Evolutionary conservation across 805 yeast genomes (phyloP).

Genomic region (Zygoascus ofunaensis): DNA sequence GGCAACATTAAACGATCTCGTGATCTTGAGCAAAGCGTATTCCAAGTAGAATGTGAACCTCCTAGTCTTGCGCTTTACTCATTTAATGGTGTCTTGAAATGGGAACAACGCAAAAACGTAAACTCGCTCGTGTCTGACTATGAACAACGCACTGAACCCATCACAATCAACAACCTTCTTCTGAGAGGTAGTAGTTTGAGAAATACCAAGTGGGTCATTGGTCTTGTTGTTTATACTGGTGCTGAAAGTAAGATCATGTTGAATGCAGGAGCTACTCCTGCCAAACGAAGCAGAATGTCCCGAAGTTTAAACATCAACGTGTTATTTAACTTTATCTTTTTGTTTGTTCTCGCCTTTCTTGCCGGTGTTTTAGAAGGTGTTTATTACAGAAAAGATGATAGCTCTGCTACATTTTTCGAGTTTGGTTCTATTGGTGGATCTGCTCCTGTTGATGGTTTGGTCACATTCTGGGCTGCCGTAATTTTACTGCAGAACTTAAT

Average conservation of each 20-base stretch:
- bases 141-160: slow-evolving; percentile 39
- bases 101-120: slow-evolving; percentile 27
- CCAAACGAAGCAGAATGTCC: slow-evolving; percentile 57
- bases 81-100: slow-evolving; percentile 59
- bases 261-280: slow-evolving; percentile 71
- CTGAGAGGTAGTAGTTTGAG: slow-evolving; percentile 66
- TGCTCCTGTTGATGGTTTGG: slow-evolving; percentile 56
- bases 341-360: slow-evolving; percentile 57
- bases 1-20: slow-evolving; percentile 43
- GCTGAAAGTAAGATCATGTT: slow-evolving; percentile 66
- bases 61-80: slow-evolving; percentile 59
- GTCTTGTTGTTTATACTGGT: slow-evolving; percentile 70
- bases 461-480: slow-evolving; percentile 62
- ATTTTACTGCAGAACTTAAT: slow-evolving; percentile 69
- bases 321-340: slow-evolving; percentile 47
- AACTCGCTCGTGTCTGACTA: slow-evolving; percentile 24
- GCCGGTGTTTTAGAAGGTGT: slow-evolving; percentile 66
- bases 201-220: slow-evolving; percentile 70
- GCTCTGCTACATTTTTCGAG: slow-evolving; percentile 50
- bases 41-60: slow-evolving; percentile 60
- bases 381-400: slow-evolving; percentile 37
- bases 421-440: slow-evolving; percentile 49
- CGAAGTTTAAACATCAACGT: slow-evolving; percentile 61
- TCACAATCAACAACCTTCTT: slow-evolving; percentile 52
- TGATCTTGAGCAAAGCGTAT: slow-evolving; percentile 49